Evolutionary conservation across 768 basidiomycete genomes (phyloP), one percentile per base, ranked within the genome.

Genomic region (Mycena belliarum): DNA sequence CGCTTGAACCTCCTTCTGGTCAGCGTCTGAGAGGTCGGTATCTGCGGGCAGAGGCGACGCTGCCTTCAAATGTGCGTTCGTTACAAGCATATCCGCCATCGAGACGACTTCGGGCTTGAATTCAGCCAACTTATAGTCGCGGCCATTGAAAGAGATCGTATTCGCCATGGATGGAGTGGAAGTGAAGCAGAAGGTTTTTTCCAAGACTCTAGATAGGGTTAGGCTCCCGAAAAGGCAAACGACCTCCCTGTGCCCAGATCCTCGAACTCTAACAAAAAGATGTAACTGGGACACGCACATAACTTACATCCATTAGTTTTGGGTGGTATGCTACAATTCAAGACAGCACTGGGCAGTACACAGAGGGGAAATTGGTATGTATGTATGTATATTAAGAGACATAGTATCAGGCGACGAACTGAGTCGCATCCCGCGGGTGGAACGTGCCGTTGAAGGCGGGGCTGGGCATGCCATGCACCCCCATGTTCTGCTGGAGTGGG

Each of bases 351-450:
- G 35, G 26, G 23, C 9, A 29, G n/a, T 46, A 44, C 41, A 56
- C 15, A 18, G 47, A 59, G 18, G 29, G n/a, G 38, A 45, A 12
- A 48, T 12, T 28, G n/a, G n/a, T n/a, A n/a, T n/a, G n/a, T n/a
- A 33, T 52, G 45, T 25, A 47, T 38, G 21, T 47, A 52, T 29
- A 45, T 32, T 57, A 57, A 43, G 51, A 16, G 24, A 26, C 4
- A 9, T 4, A 59, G 48, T 42, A 49, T 46, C 37, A 60, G 24
- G 21, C 20, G 43, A 66, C 72, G 55, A 59, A 73, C 67, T 68
- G 59, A 14, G 70, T 63, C 21, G 66, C 49, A 47, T 65, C 64
- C 59, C 66, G 61, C 42, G 49, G 41, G n/a, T 65, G 66, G 53
- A 54, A 52, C 25, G 25, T 40, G 38, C 33, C 54, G 41, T 42